phyloP scores from a whole-genome alignment of 2,329 filamentous ascomycete genomes.

The Didymella pomorum region DNA sequence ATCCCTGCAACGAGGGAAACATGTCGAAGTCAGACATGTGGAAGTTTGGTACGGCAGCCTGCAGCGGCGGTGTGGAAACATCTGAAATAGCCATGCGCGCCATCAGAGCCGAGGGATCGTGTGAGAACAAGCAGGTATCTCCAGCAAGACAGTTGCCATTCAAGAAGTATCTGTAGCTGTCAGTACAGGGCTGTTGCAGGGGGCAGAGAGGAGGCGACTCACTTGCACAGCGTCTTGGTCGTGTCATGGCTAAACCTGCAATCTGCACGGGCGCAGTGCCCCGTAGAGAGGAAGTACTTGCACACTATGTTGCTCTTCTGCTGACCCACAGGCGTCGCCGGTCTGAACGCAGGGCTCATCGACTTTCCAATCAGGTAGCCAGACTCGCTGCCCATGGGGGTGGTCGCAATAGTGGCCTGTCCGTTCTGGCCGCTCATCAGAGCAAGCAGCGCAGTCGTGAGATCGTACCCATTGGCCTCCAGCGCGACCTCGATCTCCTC shows the following conservation, averaged over 20 bases:
- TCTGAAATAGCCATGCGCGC: constrained; percentile 80
- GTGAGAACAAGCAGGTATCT: constrained; percentile 94
- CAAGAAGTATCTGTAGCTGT: constrained; percentile 79
- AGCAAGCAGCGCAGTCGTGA: constrained; percentile 88
- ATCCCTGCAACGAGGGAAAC: constrained; percentile 76
- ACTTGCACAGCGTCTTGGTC: constrained; percentile 98
- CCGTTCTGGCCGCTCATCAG: constrained; percentile 79
- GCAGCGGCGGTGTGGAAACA: constrained; percentile 68
- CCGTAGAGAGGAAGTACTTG: constrained; percentile 95
- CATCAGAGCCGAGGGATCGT: constrained; percentile 88
- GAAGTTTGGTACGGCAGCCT: constrained; percentile 70
- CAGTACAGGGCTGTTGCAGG: constrained; percentile 26
- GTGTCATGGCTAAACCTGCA: constrained; percentile 97
- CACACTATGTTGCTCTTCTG: constrained; percentile 89
- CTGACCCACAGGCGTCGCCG: constrained; percentile 77
- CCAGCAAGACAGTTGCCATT: constrained; percentile 95
- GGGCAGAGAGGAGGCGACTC: constrained; percentile 55
- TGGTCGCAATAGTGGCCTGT: constrained; percentile 56
- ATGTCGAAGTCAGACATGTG: constrained; percentile 84
- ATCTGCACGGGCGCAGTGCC: constrained; percentile 94
- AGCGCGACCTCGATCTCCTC: constrained; percentile 95
- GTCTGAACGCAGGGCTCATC: constrained; percentile 75
- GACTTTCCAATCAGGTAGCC: constrained; percentile 87
- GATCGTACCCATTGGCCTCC: constrained; percentile 87
- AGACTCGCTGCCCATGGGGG: constrained; percentile 62